These are phyloP conservation scores for Epicoccum sorghinum DNA, from an alignment of 2,329 filamentous ascomycete species.

Conservation along the genomic window DNA sequence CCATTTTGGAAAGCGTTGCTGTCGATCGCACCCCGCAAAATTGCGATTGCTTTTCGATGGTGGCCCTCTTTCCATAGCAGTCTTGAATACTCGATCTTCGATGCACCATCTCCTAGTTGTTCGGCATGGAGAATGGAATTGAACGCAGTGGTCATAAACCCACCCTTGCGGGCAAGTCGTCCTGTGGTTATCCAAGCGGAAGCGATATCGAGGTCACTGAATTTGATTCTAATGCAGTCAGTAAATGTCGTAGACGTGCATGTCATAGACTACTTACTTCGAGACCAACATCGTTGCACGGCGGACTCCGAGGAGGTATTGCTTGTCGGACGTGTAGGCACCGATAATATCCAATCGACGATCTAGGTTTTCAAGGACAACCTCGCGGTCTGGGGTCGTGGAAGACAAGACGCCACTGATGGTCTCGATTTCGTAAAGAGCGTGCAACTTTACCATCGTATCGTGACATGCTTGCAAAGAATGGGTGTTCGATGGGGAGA, in stretches of 20 bases:
- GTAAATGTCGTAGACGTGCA: constrained; percentile 3
- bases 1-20: constrained; percentile 72
- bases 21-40: constrained; percentile 83
- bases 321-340: constrained; percentile 89
- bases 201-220: constrained; percentile 76
- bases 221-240: constrained; percentile 55
- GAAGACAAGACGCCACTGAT: constrained; percentile 60
- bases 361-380: constrained; percentile 63
- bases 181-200: constrained; percentile 85
- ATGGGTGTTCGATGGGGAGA: constrained; percentile 77
- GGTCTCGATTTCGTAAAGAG: constrained; percentile 83
- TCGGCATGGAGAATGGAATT: constrained; percentile 91
- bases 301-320: constrained; percentile 85
- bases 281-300: constrained; percentile 85
- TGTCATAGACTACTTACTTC: constrained; percentile 56
- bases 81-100: constrained; percentile 92
- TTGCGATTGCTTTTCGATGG: constrained; percentile 92
- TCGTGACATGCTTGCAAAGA: constrained; percentile 87
- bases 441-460: constrained; percentile 83
- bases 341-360: constrained; percentile 88
- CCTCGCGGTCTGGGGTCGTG: constrained; percentile 42
- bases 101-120: constrained; percentile 80
- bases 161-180: constrained; percentile 82
- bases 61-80: constrained; percentile 93
- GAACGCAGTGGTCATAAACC: constrained; percentile 85